phyloP scores from a whole-genome alignment of 257 asterid genomes.

The Nicotiana tabacum region DNA sequence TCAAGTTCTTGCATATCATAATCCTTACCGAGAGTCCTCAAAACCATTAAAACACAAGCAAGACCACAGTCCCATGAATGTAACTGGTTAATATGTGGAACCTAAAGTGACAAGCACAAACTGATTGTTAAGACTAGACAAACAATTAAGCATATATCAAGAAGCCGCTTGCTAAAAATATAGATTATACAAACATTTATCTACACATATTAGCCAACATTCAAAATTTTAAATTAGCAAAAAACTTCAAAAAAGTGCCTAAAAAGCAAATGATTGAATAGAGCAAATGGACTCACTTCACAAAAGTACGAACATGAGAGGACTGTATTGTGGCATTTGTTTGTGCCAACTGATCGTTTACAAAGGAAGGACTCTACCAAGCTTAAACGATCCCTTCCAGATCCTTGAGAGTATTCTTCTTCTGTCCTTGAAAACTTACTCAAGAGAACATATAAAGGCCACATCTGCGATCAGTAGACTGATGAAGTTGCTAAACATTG shows the following conservation, averaged over 20 bases:
- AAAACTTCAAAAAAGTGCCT: background rate
- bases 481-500: background rate
- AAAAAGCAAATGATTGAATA: slow-evolving; percentile 1
- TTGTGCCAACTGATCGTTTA: slow-evolving; percentile 31
- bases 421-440: slow-evolving; percentile 64
- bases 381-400: slow-evolving; percentile 32
- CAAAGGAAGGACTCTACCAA: slow-evolving; percentile 35
- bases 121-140: background rate
- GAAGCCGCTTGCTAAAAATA: background rate
- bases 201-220: background rate
- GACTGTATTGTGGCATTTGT: slow-evolving; percentile 21
- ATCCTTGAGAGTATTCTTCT: slow-evolving; percentile 43
- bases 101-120: slow-evolving; percentile 35
- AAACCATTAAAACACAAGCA: slow-evolving; percentile 86
- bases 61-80: slow-evolving; percentile 90
- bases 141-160: background rate
- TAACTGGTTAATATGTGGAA: slow-evolving; percentile 79
- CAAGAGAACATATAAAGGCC: slow-evolving; percentile 58
- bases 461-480: slow-evolving; percentile 44
- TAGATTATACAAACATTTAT: background rate
- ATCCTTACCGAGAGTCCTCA: slow-evolving; percentile 55
- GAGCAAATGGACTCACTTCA: slow-evolving; percentile 44
- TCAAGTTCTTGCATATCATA: slow-evolving; percentile 52
- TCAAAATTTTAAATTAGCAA: background rate
- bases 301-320: slow-evolving; percentile 32